These are phyloP conservation scores for Capsella bursapastoris DNA, from an alignment of 345 rosid species.

Conservation along the genomic window DNA sequence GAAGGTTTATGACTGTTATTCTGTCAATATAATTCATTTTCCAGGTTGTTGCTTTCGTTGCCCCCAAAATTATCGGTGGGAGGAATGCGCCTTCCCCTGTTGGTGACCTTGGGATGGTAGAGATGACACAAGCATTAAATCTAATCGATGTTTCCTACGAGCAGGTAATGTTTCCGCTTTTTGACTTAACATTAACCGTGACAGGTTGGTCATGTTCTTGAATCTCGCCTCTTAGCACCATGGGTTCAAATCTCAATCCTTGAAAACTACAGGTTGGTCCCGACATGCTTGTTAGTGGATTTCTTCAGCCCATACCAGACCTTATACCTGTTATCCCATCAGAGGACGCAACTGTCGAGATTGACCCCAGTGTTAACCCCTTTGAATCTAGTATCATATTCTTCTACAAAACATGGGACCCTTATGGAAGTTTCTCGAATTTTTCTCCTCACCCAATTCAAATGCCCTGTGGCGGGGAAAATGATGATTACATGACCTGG, in stretches of 20 bases:
- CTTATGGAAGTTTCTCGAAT: slow-evolving; percentile 88
- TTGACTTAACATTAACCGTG: neutral
- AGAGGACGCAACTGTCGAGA: slow-evolving; percentile 75
- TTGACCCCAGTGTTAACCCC: slow-evolving; percentile 79
- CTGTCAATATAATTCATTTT: slow-evolving; percentile 4
- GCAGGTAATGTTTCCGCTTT: slow-evolving; percentile 56
- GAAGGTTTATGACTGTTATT: neutral
- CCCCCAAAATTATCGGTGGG: slow-evolving; percentile 96
- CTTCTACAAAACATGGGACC: slow-evolving; percentile 97
- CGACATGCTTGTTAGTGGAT: slow-evolving; percentile 92
- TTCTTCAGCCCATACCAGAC: slow-evolving; percentile 92
- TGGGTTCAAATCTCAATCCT: slow-evolving; percentile 13
- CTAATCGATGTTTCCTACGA: slow-evolving; percentile 80
- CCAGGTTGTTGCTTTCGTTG: slow-evolving; percentile 91
- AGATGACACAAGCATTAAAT: slow-evolving; percentile 96
- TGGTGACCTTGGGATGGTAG: slow-evolving; percentile 98
- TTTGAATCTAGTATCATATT: slow-evolving; percentile 77
- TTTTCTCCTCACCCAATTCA: slow-evolving; percentile 88
- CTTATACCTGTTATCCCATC: slow-evolving; percentile 79
- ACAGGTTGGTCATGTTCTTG: neutral
- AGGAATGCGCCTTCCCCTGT: slow-evolving; percentile 89
- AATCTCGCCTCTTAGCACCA: neutral
- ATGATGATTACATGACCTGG: slow-evolving; percentile 69
- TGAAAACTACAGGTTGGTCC: slow-evolving; percentile 74
- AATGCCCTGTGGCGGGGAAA: slow-evolving; percentile 53